Percentiles rank a stretch among this genome's conserved stretches.
phyloP scores from a whole-genome alignment of 2,329 filamentous ascomycete species.

The Penicillium verrucosum region DNA sequence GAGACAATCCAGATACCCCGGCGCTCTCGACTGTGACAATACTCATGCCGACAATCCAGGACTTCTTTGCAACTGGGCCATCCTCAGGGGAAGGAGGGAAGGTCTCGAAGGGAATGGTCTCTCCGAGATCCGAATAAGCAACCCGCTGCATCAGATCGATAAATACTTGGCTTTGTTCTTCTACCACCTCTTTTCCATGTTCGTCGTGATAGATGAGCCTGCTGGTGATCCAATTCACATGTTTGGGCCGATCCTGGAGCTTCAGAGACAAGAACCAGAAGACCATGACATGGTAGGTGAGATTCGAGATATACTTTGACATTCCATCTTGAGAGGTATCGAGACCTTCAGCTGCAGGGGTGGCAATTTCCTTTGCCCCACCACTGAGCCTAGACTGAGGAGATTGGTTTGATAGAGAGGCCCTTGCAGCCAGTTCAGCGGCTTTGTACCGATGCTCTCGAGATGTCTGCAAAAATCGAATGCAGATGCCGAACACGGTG shows the following conservation, averaged over 20 bases:
- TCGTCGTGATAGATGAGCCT: constrained; percentile 75
- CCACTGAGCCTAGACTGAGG: constrained; percentile 39
- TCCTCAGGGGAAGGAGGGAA: constrained; percentile 43
- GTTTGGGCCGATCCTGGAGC: constrained; percentile 74
- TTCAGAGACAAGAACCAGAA: constrained; percentile 96
- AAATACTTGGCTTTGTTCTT: constrained; percentile 90
- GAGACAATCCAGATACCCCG: constrained; percentile 46
- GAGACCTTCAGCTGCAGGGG: constrained; percentile 26
- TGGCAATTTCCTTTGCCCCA: constrained; percentile 43
- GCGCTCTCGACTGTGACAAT: constrained; percentile 52
- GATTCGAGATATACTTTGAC: constrained; percentile 87
- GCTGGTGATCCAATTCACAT: constrained; percentile 87
- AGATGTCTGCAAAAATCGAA: constrained; percentile 87
- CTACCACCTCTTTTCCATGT: constrained; percentile 69
- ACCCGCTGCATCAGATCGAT: constrained; percentile 93
- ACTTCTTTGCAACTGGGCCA: constrained; percentile 44
- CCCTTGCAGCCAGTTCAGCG: constrained; percentile 34
- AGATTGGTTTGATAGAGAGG: constrained; percentile 20
- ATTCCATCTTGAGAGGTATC: constrained; percentile 64
- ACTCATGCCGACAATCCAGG: constrained; percentile 52
- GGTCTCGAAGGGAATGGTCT: constrained; percentile 50
- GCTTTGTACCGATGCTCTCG: constrained; percentile 55
- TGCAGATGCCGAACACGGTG: constrained; percentile 91
- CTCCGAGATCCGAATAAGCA: constrained; percentile 78
- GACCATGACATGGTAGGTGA: constrained; percentile 92